Evolutionary conservation across 2,329 filamentous ascomycete species (phyloP), one percentile per base, ranked within the genome.

Genomic region (Ophiostoma tasmaniense): DNA sequence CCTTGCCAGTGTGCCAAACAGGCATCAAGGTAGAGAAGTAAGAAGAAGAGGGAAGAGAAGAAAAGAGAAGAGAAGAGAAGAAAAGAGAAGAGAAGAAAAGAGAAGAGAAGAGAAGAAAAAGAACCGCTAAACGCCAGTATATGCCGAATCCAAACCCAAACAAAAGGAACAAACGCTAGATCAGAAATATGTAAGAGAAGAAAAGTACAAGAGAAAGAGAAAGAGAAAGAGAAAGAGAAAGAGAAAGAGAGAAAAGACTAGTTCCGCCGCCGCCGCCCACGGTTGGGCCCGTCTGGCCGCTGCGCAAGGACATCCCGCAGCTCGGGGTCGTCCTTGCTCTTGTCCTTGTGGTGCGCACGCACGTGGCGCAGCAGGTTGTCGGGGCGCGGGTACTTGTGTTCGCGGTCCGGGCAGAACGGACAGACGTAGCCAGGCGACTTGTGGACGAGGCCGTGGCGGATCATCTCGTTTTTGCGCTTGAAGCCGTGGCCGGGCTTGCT

Each of bases 341-440:
- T 95, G 75, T 98, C 93, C 52, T 89, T 81, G 77, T 98, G 95
- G 77, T 98, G 94, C 59, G 95, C 92, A 68, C 92, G 87, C 42
- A 98, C 95, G 78, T 99, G 95, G 92, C 94, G 88, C 81, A 97
- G 94, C 69, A 99, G 81, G 81, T 98, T 98, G 78, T 99, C 95
- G 42, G 95, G 95, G 73, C 95, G 85, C 5, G 95, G 95, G 77
- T 98, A 98, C 76, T 90, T 93, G 78, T 97, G 94, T 77, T 97
- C 93, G 73, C 93, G 85, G 75, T 97, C 93, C 1, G 92, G 91
- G 77, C 95, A 99, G 76, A 97, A 98, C 0, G 95, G 95, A 77
- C 95, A 99, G 37, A 97, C 89, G 75, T 98, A 99, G 71, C 94
- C 94, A 1, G 95, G 95, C 8, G 92, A 96, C 73, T 93, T 90